Base-by-base conservation (phyloP, 2,329 filamentous ascomycete species). In the Aciculosporium take region DNA sequence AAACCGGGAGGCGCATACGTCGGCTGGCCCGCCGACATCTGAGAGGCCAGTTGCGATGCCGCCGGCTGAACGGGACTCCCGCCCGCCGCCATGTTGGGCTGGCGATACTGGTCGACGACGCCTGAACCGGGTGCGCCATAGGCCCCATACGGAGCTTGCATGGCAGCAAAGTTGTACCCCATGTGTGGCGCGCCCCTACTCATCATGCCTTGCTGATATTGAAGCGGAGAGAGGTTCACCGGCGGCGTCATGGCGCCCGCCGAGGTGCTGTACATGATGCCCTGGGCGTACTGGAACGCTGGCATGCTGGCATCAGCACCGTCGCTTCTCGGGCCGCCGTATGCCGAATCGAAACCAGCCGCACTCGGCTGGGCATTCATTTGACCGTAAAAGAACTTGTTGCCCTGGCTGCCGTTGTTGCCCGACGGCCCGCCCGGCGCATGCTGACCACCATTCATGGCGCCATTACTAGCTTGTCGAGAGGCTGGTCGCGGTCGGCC, bases 141-240 rank as follows among this genome's bases (percentile, higher is more conserved):
- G n/a, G 62, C 66, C n/a, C 61, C 65, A 50, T 69, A 77, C 0
- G 69, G 69, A 29, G 67, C 62, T 53, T 71, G 73, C 66, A 79
- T 70, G 7, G 61, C 56, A 4, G 71, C 67, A 52, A 70, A 79
- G 56, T 66, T 76, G 54, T 70, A 74, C 53, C 65, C 69, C 61
- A 76, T 68, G 8, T 68, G 68, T 10, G 72, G 70, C 2, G 62
- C 60, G 7, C 64, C 67, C 15, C 74, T 66, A 36, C 65, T 64
- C 56, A 79, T 65, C 62, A 78, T 66, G 51, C 56, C 65, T 53
- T 76, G 74, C 54, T 76, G 74, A 52, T 73, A 78, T 47, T 75
- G 72, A 49, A 77, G 54, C 49, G 71, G 72, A 52, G 73, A 68
- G 45, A 76, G 56, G 49, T 63, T 67, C 48, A 67, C 66, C 34